phyloP scores from a whole-genome alignment of 139 green algal genomes.

The Coelastrella sp. region DNA sequence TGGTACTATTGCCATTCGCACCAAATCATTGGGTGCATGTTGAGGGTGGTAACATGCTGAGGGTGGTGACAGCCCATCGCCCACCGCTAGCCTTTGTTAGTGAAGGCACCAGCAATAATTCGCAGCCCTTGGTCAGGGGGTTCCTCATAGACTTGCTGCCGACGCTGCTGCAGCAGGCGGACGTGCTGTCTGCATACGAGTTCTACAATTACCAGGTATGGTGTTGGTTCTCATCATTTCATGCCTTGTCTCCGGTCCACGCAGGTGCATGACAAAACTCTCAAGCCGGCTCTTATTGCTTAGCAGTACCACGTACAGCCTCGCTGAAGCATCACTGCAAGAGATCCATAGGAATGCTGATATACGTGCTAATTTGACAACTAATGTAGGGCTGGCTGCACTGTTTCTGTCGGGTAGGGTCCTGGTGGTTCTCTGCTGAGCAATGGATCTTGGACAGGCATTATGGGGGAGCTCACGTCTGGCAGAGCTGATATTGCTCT shows the following conservation, averaged over 20 bases:
- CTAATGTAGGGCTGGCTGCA: background rate
- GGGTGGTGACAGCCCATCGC: background rate
- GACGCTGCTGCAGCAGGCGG: slow-evolving; percentile 24
- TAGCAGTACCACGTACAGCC: background rate
- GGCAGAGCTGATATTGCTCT: slow-evolving; percentile 41
- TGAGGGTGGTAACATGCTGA: background rate
- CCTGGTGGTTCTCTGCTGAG: background rate
- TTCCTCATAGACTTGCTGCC: slow-evolving; percentile 44
- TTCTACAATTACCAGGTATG: background rate
- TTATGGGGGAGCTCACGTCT: slow-evolving; percentile 42
- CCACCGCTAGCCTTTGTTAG: slow-evolving; percentile 17
- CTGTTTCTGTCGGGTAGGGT: background rate
- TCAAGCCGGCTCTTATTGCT: background rate
- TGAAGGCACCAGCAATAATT: too few relatives aligned
- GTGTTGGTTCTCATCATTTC: background rate
- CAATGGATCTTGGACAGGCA: slow-evolving; percentile 25
- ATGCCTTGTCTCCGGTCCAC: background rate
- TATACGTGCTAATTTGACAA: background rate
- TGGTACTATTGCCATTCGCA: too few relatives aligned
- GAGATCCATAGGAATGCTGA: background rate
- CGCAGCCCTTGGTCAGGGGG: background rate
- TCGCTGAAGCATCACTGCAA: background rate
- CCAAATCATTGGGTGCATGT: background rate
- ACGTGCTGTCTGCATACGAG: background rate
- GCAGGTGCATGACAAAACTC: background rate